phyloP scores from a whole-genome alignment of 306 rosid genomes.

The Acmispon strigosus region DNA sequence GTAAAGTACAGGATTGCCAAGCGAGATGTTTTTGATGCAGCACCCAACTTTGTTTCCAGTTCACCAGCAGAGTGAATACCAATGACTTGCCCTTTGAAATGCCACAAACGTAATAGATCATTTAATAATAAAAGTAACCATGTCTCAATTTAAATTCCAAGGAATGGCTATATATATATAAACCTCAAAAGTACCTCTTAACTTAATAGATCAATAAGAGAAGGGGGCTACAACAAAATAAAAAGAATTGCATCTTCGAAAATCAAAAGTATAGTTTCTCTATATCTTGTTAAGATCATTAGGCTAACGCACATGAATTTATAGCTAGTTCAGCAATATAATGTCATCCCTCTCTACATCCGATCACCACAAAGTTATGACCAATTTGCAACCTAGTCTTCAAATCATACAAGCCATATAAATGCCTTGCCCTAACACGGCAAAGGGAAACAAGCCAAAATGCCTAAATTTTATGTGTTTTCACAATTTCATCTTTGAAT shows the following conservation, averaged over 20 bases:
- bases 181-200: background rate
- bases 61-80: constrained; percentile 53
- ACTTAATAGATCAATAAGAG: background rate
- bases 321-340: background rate
- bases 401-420: background rate
- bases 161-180: background rate
- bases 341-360: background rate
- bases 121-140: constrained; percentile 3
- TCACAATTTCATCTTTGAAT: background rate
- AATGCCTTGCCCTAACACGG: background rate
- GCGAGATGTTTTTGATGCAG: constrained; percentile 67
- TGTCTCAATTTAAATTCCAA: background rate
- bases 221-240: background rate
- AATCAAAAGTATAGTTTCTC: background rate
- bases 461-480: constrained; percentile 2
- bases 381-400: background rate
- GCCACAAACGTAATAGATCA: background rate
- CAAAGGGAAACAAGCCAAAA: background rate
- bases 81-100: constrained; percentile 58
- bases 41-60: constrained; percentile 49
- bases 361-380: background rate
- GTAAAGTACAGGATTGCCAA: constrained; percentile 71
- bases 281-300: background rate
- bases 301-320: background rate
- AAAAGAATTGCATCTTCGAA: background rate